phyloP scores from a whole-genome alignment of 768 basidiomycete genomes.

The Candolleomyces efflorescens region DNA sequence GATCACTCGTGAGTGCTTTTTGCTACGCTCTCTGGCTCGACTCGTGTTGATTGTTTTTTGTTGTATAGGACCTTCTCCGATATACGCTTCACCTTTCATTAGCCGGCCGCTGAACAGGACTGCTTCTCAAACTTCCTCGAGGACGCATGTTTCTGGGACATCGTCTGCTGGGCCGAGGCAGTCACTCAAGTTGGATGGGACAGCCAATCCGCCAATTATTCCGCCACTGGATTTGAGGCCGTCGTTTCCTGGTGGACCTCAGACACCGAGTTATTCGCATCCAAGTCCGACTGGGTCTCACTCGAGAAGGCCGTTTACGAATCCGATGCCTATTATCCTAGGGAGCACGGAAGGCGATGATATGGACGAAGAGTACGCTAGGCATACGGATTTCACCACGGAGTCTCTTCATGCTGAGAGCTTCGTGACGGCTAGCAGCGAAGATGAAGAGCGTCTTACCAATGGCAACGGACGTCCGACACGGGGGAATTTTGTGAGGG shows the following conservation, averaged over 20 bases:
- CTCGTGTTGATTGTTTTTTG: not conserved
- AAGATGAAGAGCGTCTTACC: slow-evolving; percentile 13
- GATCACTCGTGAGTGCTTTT: slow-evolving; percentile 38
- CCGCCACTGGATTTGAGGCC: slow-evolving; percentile 58
- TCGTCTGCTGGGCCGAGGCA: not conserved
- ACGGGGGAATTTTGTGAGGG: not conserved
- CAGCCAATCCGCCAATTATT: slow-evolving; percentile 37
- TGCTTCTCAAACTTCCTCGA: slow-evolving; percentile 58
- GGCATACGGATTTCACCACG: slow-evolving; percentile 1
- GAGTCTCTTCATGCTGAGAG: slow-evolving; percentile 52
- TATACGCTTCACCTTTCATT: slow-evolving; percentile 50
- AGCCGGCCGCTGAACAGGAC: slow-evolving; percentile 64
- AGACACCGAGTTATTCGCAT: slow-evolving; percentile 7
- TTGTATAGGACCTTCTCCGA: slow-evolving; percentile 43
- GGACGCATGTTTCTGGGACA: slow-evolving; percentile 35
- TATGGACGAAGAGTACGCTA: slow-evolving; percentile 11
- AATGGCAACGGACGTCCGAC: not conserved
- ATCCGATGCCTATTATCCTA: slow-evolving; percentile 37
- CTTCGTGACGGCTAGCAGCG: slow-evolving; percentile 46
- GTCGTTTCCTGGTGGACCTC: slow-evolving; percentile 39
- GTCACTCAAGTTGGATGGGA: not conserved
- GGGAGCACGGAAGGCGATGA: slow-evolving; percentile 33
- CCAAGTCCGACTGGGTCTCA: slow-evolving; percentile 22
- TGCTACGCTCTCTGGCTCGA: slow-evolving; percentile 1
- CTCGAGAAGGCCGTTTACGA: slow-evolving; percentile 14